Conservation (phyloP, 208 protist species). For the Crithidia bombi region DNA sequence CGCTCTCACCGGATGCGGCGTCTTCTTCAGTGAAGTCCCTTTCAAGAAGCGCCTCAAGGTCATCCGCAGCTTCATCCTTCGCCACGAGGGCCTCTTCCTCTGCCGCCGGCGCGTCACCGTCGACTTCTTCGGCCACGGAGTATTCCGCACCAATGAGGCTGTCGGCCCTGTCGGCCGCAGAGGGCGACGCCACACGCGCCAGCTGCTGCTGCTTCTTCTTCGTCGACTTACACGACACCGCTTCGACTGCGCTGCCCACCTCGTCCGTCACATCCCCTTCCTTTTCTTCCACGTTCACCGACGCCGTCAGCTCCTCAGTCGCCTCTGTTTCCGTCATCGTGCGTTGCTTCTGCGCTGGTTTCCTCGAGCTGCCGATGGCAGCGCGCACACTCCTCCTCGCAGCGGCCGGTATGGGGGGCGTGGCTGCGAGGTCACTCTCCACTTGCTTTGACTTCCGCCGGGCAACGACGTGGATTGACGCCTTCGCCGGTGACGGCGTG, state of each 20-base stretch:
- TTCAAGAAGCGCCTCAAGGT: background rate
- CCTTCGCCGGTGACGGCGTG: background rate
- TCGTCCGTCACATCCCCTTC: background rate
- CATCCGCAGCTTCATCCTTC: background rate
- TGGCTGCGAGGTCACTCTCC: background rate
- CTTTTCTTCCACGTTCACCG: background rate
- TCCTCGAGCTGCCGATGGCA: background rate
- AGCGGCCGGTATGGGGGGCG: background rate
- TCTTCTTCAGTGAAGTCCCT: background rate
- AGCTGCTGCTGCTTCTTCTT: no score
- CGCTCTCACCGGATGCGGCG: background rate
- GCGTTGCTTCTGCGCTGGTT: background rate
- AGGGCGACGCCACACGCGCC: no score
- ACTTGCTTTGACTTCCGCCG: no score
- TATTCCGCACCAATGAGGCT: slow-evolving; percentile 12
- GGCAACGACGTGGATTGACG: no score
- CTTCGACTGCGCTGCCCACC: background rate
- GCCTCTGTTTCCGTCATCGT: no score
- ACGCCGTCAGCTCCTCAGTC: no score
- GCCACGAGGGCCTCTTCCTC: no score
- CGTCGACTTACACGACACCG: background rate
- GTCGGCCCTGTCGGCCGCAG: background rate
- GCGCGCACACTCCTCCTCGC: background rate
- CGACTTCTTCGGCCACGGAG: no score
- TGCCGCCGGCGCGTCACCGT: no score